Evolutionary conservation across 192 early-diverging fungal species (phyloP), one percentile per base, ranked within the genome.

Genomic region (Coemansia sp.): DNA sequence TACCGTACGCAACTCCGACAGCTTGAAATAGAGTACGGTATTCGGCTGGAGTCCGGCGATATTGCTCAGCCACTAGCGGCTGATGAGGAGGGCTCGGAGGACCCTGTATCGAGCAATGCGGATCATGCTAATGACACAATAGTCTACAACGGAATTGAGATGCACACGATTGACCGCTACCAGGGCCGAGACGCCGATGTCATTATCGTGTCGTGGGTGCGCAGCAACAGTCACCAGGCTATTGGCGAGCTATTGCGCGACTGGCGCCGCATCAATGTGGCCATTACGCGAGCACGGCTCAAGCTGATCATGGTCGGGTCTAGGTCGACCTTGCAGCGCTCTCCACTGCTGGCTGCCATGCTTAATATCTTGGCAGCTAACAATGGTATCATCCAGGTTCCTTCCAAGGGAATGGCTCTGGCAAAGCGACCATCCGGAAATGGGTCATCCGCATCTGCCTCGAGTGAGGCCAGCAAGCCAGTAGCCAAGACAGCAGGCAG

Each of bases 161-260:
- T 93, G 55, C 87, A 89, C 21, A 99, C 97, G 4, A 89, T 99
- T 35, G 97, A 99, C 80, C 88, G 90, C 63, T 97, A 90, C 74
- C 97, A 99, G 77, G 97, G 97, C 33, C 89, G 93, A 16, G 97
- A 99, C 73, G 95, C 96, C 72, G 90, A 92, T 4, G 91, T 92
- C 60, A 89, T 98, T n/a, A 73, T 99, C 17, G 86, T 99, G 3
- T 96, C 94, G 8, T 85, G 95, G 52, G 96, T 97, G 23, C 84
- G 95, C 50, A 92, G 91, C 61, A 99, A 99, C 74, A 23, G 62
- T 2, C 71, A 83, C 3, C 77, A 82, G 43, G 86, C 87, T 14
- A 92, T 93, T 16, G 96, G 97, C 26, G 92, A 95, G 37, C 77
- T 98, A 23, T 68, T 98, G 50, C 84, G 86, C 52, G 97, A 98